A percentile compares a stretch with the other conserved stretches of the same genome.
Evolutionary conservation across 2,329 filamentous ascomycete species (phyloP).

Genomic region (Calycina herbarum): DNA sequence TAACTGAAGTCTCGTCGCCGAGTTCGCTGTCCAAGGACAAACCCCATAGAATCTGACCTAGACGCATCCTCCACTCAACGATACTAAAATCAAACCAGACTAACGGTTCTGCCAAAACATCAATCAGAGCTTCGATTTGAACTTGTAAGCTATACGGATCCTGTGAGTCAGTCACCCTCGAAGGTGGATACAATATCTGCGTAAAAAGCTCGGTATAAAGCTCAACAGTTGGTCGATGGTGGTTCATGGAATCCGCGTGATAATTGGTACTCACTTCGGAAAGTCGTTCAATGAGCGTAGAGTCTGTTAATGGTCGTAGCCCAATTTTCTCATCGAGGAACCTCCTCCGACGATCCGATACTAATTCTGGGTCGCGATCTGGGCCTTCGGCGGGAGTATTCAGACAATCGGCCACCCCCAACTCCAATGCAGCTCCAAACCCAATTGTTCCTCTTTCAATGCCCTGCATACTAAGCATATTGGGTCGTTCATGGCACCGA

Average conservation of each 20-base stretch:
- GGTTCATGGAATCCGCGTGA: slow-evolving; percentile 51
- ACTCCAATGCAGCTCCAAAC: slow-evolving; percentile 66
- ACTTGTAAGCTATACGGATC: slow-evolving; percentile 65
- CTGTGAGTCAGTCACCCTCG: slow-evolving; percentile 54
- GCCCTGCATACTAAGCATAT: slow-evolving; percentile 72
- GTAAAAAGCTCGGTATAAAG: slow-evolving; percentile 64
- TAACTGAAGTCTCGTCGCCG: slow-evolving; percentile 53
- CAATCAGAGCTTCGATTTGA: slow-evolving; percentile 68
- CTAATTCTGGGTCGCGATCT: slow-evolving; percentile 10
- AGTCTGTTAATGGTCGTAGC: slow-evolving; percentile 57
- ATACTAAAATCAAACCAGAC: slow-evolving; percentile 75
- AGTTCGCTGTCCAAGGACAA: slow-evolving; percentile 49
- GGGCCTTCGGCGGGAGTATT: slow-evolving; percentile 11
- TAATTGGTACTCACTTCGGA: slow-evolving; percentile 54
- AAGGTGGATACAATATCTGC: slow-evolving; percentile 58
- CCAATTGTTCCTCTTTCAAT: slow-evolving; percentile 71
- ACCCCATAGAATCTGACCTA: slow-evolving; percentile 73
- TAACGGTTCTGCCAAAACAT: slow-evolving; percentile 62
- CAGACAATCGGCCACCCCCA: slow-evolving; percentile 63
- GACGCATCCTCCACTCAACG: slow-evolving; percentile 71
- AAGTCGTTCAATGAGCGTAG: slow-evolving; percentile 58
- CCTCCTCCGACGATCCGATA: slow-evolving; percentile 28
- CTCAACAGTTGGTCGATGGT: slow-evolving; percentile 52
- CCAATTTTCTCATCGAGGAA: slow-evolving; percentile 40
- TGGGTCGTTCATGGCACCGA: slow-evolving; percentile 48